phyloP scores from a whole-genome alignment of 2,329 filamentous ascomycete genomes.

The Exophiala oligosperma region DNA sequence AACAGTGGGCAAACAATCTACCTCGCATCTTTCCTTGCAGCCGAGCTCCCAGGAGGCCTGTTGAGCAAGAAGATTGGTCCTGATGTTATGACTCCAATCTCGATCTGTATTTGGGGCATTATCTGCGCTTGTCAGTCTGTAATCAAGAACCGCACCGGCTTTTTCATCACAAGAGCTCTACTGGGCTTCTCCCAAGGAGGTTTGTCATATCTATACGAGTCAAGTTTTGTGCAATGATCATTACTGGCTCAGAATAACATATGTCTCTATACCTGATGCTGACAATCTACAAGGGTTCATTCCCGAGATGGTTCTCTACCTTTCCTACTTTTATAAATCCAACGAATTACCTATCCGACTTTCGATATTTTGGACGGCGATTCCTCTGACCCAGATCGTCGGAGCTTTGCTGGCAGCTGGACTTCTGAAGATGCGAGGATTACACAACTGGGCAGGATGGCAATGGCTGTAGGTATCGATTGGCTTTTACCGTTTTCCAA shows the following conservation, averaged over 20 bases:
- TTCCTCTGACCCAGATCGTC: constrained; percentile 34
- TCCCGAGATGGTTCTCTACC: constrained; percentile 26
- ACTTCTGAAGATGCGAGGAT: constrained; percentile 37
- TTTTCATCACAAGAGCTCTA: constrained; percentile 41
- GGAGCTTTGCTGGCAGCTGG: constrained; percentile 19
- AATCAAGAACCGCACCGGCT: constrained; percentile 41
- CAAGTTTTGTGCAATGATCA: constrained; percentile 37
- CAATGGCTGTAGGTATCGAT: constrained; percentile 8
- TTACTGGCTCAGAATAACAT: constrained; percentile 30
- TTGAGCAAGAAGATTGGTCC: constrained; percentile 55
- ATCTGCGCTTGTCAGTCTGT: constrained; percentile 47
- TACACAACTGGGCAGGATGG: constrained; percentile 44
- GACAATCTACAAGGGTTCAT: not conserved
- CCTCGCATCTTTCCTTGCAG: constrained; percentile 52
- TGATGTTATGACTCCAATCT: constrained; percentile 55
- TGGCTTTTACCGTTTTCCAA: not conserved
- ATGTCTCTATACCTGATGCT: not conserved
- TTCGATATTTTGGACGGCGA: constrained; percentile 69
- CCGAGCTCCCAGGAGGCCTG: constrained; percentile 59
- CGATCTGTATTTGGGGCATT: constrained; percentile 53
- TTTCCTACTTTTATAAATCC: constrained; percentile 68
- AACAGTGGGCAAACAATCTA: constrained; percentile 59
- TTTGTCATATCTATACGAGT: constrained; percentile 31
- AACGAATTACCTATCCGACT: constrained; percentile 67
- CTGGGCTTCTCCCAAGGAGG: constrained; percentile 51